phyloP scores from a whole-genome alignment of 306 rosid species.

The Parietaria judaica region DNA sequence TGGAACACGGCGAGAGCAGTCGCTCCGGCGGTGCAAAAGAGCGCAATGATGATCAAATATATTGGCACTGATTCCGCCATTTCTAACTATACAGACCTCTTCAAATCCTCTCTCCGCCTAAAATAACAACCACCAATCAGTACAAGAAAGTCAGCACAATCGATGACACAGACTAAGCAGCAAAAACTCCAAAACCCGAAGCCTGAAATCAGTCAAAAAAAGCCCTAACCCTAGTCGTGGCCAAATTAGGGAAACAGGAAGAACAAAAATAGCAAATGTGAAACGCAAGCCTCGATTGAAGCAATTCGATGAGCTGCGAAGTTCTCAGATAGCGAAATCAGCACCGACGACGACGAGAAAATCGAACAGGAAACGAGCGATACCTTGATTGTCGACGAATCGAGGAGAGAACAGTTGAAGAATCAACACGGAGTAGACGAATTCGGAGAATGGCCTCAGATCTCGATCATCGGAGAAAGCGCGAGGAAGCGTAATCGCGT shows the following conservation, averaged over 20 bases:
- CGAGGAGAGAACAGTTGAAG: neutral
- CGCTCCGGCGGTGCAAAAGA: constrained; percentile 82
- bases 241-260: no score
- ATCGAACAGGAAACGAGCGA: neutral
- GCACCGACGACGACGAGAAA: neutral
- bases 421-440: neutral
- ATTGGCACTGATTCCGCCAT: constrained; percentile 62
- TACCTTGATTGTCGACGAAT: no score
- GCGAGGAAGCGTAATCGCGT: neutral
- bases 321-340: neutral
- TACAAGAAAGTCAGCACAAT: neutral
- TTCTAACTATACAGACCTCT: neutral
- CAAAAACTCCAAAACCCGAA: neutral
- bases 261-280: no score
- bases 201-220: constrained; percentile 8
- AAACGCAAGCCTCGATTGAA: no score
- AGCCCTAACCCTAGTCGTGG: constrained; percentile 4
- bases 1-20: constrained; percentile 64
- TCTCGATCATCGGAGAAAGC: constrained; percentile 10
- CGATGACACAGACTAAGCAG: neutral
- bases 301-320: no score
- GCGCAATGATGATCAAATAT: constrained; percentile 54
- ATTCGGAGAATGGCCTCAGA: neutral
- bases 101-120: constrained; percentile 1
- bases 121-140: neutral